These are phyloP conservation scores for Mercurialis annua DNA, from an alignment of 345 rosid genomes.

Conservation along the genomic window DNA sequence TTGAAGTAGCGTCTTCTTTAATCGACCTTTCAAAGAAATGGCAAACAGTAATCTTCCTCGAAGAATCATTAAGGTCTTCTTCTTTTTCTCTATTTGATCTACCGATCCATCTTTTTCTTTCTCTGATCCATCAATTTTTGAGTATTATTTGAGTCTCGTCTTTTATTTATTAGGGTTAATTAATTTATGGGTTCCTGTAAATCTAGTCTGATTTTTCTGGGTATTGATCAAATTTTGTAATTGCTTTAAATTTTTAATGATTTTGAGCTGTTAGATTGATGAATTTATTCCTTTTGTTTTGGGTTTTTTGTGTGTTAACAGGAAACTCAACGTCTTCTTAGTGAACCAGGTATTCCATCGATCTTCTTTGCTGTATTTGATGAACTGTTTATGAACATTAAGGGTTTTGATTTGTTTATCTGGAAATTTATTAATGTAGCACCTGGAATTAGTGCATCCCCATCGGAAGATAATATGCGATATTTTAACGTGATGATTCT, in stretches of 20 bases:
- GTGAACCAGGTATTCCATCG: constrained; percentile 72
- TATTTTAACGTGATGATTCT: constrained; percentile 96
- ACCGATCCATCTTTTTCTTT: neutral
- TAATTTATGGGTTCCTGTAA: neutral
- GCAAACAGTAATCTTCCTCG: constrained; percentile 94
- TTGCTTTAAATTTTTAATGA: neutral
- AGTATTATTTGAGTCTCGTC: neutral
- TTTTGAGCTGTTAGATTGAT: constrained; percentile 1
- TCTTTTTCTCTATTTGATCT: neutral
- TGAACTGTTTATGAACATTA: neutral
- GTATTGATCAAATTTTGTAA: neutral
- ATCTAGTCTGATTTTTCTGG: neutral
- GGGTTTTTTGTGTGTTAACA: constrained; percentile 22
- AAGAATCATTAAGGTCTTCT: constrained; percentile 88
- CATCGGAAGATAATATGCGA: constrained; percentile 94
- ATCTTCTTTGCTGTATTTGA: neutral
- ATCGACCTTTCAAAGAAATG: constrained; percentile 37
- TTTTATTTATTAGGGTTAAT: neutral
- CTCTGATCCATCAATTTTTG: neutral
- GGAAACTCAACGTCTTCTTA: constrained; percentile 99
- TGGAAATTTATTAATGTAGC: constrained; percentile 47
- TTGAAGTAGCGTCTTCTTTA: constrained; percentile 16
- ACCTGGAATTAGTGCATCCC: constrained; percentile 97
- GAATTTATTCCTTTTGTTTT: neutral
- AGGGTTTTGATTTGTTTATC: constrained; percentile 3